Evolutionary conservation across 495 filamentous ascomycete species (phyloP), one percentile per base, ranked within the genome.

Genomic region (Aspergillus conjunctus): DNA sequence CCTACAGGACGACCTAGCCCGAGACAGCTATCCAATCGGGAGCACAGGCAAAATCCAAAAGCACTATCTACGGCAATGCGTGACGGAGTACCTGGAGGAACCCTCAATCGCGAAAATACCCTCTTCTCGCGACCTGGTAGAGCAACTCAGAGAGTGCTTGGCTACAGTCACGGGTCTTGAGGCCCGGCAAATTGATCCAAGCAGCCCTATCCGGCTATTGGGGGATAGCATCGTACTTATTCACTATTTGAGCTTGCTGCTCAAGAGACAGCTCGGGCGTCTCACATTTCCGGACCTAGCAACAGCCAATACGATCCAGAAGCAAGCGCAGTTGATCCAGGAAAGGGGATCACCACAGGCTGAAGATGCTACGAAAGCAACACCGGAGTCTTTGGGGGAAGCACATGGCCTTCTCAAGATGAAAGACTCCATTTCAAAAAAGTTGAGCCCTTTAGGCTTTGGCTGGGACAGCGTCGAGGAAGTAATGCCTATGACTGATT

Each of bases 31-130:
- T 46, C 77, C 77, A 4, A 57, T 57, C n/a, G 79, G 76, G 1
- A 57, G 67, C 6, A 64, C 72, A 5, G 77, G 77, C 14, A 80
- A 80, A 56, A 58, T 74, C n/a, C 61, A 68, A 43, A 77, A 77
- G 63, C 44, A 62, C 9, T 55, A 55, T 20, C 57, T 75, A 15
- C 65, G 60, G 41, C 48, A 60, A 37, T 54, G 10, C 51, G 43
- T 62, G 54, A 20, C 56, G 54, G 22, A 64, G 43, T 54, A 68
- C 58, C 33, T 74, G n/a, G 18, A 54, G 8, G 8, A 8, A 3
- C 3, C n/a, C 8, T 41, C 37, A 41, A 41, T 30, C n/a, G 37
- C 45, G 32, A 12, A 46, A 41, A 14, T n/a, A 53, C 18, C 22
- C 39, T 15, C 48, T 30, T 59, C 49, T 17, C 12, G 39, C 14